Percentiles rank a stretch among this genome's conserved stretches.
Conservation (phyloP, 2,329 filamentous ascomycete genomes). For the Aspergillus phoenicis region DNA sequence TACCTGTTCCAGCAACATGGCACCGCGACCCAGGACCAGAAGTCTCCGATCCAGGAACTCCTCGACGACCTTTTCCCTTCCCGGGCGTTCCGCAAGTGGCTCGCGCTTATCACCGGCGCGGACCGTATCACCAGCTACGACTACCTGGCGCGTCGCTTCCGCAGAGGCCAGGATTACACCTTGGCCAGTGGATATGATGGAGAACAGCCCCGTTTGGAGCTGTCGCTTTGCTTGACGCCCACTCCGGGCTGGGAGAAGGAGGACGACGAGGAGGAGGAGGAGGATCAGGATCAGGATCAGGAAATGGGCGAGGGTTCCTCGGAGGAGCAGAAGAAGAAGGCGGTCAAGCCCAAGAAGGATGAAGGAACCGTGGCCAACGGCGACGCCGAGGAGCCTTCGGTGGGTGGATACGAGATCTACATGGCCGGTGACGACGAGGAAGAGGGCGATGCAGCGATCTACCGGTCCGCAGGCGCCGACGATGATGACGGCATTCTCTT, state of each 20-base stretch:
- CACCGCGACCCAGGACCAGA: conserved; percentile 34
- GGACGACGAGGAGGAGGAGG: conserved; percentile 57
- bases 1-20: conserved; percentile 74
- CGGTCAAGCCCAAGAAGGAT: conserved; percentile 39
- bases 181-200: conserved; percentile 81
- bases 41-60: conserved; percentile 69
- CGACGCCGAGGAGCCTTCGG: conserved; percentile 38
- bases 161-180: conserved; percentile 85
- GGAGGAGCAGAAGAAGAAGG: conserved; percentile 37
- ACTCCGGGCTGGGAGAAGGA: conserved; percentile 81
- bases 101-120: conserved; percentile 78
- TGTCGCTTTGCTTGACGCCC: conserved; percentile 85
- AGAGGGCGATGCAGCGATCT: conserved; percentile 73
- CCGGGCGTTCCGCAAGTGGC: conserved; percentile 83
- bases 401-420: conserved; percentile 69
- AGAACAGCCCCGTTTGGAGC: conserved; percentile 74
- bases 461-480: conserved; percentile 65
- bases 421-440: conserved; percentile 80
- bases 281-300: conserved; percentile 47
- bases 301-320: conserved; percentile 48
- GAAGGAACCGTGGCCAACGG: conserved; percentile 28
- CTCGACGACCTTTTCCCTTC: conserved; percentile 83
- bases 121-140: conserved; percentile 68
- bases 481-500: conserved; percentile 74
- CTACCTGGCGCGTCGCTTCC: conserved; percentile 82